phyloP scores from a whole-genome alignment of 805 yeast species.

The Wickerhamiella parazyma region DNA sequence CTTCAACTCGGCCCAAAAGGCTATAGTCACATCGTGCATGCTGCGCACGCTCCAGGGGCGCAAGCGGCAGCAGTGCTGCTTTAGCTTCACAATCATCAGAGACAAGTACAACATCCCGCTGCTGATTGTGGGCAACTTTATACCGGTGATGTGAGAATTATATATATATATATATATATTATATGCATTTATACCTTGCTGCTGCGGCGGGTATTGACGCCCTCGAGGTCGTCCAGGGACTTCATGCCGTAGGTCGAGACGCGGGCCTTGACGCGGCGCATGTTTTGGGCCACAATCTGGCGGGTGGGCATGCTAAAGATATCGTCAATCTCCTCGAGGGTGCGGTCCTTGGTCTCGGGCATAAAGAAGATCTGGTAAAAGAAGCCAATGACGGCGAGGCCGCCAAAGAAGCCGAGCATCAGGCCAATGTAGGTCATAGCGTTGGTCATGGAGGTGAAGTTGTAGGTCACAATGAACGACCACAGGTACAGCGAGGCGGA shows the following conservation, averaged over 20 bases:
- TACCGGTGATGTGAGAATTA: conserved; percentile 34
- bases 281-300: conserved; percentile 19
- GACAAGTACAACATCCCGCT: conserved; percentile 91
- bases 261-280: conserved; percentile 9
- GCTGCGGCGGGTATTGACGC: not conserved
- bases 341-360: conserved; percentile 61
- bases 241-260: conserved; percentile 6
- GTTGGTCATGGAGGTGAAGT: conserved; percentile 41
- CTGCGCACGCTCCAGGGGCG: conserved; percentile 71
- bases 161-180: no score
- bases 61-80: conserved; percentile 73
- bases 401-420: conserved; percentile 54
- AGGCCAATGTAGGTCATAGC: conserved; percentile 51
- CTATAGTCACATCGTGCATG: conserved; percentile 84
- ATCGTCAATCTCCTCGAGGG: conserved; percentile 60
- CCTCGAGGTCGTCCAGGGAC: conserved; percentile 7
- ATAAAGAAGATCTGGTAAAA: conserved; percentile 34
- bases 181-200: no score
- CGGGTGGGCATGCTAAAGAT: conserved; percentile 39
- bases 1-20: conserved; percentile 89
- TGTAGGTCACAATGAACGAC: conserved; percentile 51
- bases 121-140: conserved; percentile 90
- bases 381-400: conserved; percentile 44
- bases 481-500: conserved; percentile 42
- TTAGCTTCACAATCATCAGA: conserved; percentile 83